Evolutionary conservation across 805 yeast genomes (phyloP).

Genomic region (Yamadazyma ubonensis): DNA sequence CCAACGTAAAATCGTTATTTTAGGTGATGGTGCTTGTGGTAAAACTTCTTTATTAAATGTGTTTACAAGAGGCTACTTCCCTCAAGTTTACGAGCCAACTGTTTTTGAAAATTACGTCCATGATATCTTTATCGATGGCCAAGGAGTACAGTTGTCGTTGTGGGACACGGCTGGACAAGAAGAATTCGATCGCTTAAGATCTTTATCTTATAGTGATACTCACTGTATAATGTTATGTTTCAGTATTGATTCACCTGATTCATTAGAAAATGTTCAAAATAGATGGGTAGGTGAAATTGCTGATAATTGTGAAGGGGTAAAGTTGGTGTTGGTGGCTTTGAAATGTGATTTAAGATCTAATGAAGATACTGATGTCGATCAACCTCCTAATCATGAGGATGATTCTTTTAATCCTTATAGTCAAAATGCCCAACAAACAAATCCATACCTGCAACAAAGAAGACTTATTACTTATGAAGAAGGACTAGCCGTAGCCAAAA

Average conservation of each 20-base stretch:
- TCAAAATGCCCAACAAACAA: slow-evolving; percentile 30
- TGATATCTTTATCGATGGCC: slow-evolving; percentile 93
- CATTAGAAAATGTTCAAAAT: slow-evolving; percentile 89
- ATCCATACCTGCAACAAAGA: slow-evolving; percentile 31
- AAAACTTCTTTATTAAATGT: slow-evolving; percentile 92
- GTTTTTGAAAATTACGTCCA: slow-evolving; percentile 97
- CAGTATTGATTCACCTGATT: slow-evolving; percentile 90
- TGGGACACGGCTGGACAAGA: slow-evolving; percentile 99
- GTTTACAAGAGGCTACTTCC: slow-evolving; percentile 95
- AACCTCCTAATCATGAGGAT: slow-evolving; percentile 26
- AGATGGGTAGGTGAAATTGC: slow-evolving; percentile 98
- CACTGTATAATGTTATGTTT: slow-evolving; percentile 97
- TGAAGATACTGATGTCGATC: slow-evolving; percentile 47
- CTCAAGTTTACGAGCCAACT: slow-evolving; percentile 97
- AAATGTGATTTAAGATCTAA: slow-evolving; percentile 87
- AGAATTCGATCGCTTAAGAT: slow-evolving; percentile 91
- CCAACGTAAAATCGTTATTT: slow-evolving; percentile 87
- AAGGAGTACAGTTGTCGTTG: slow-evolving; percentile 84
- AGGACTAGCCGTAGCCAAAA: slow-evolving; percentile 89
- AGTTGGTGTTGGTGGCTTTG: slow-evolving; percentile 87
- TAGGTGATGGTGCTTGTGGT: slow-evolving; percentile 99
- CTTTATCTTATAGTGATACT: slow-evolving; percentile 90
- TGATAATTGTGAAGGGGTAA: slow-evolving; percentile 96
- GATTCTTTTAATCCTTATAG: slow-evolving; percentile 31
- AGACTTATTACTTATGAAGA: slow-evolving; percentile 83